These are phyloP conservation scores for Ilex asprella DNA, from an alignment of 257 asterid species.

Conservation along the genomic window DNA sequence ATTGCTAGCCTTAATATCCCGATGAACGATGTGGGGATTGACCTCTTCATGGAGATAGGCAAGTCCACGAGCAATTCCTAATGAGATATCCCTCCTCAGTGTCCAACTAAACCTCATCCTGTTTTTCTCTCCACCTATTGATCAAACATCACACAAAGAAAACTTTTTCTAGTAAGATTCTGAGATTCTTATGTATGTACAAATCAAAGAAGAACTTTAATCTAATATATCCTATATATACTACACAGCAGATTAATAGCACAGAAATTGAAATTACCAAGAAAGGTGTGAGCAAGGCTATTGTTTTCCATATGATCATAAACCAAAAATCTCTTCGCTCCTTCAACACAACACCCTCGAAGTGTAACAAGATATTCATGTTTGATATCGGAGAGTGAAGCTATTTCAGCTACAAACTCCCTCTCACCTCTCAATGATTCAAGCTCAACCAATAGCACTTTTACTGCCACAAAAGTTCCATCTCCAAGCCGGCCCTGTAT, in stretches of 20 bases:
- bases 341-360: constrained; percentile 64
- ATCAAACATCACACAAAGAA: neutral
- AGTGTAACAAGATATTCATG: constrained; percentile 62
- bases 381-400: constrained; percentile 54
- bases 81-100: constrained; percentile 34
- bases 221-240: too few species aligned
- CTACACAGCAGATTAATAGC: neutral
- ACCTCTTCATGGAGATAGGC: constrained; percentile 65
- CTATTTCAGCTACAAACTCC: constrained; percentile 61
- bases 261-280: constrained; percentile 25
- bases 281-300: constrained; percentile 48
- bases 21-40: constrained; percentile 60
- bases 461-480: constrained; percentile 52
- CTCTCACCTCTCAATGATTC: constrained; percentile 75
- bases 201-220: too few species aligned
- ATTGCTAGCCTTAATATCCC: constrained; percentile 71
- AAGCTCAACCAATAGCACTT: constrained; percentile 44
- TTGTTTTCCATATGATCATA: constrained; percentile 69
- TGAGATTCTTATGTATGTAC: too few species aligned
- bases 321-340: constrained; percentile 51
- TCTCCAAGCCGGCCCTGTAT: constrained; percentile 52
- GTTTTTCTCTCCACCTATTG: constrained; percentile 43
- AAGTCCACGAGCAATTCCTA: constrained; percentile 65
- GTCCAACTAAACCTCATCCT: constrained; percentile 53
- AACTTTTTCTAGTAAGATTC: too few species aligned